A percentile compares a stretch with the other conserved stretches of the same genome.
phyloP scores from a whole-genome alignment of 148 eudicot species.

The Vaccinium macrocarpon region DNA sequence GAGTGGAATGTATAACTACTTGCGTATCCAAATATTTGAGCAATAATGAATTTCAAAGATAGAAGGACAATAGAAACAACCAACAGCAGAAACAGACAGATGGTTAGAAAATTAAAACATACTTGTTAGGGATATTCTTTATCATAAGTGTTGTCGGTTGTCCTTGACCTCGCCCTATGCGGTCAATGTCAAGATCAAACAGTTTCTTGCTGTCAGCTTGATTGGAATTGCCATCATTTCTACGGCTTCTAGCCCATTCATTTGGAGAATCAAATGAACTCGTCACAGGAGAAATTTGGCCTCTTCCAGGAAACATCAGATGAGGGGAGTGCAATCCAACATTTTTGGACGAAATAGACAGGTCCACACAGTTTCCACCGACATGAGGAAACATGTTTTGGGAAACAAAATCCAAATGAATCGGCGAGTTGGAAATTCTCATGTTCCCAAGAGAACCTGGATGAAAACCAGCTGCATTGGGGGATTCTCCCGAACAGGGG shows the following conservation, averaged over 20 bases:
- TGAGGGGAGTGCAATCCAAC: slow-evolving; percentile 51
- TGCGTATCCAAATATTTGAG: background rate
- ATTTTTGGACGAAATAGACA: slow-evolving; percentile 57
- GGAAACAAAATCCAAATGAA: slow-evolving; percentile 54
- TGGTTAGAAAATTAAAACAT: slow-evolving; percentile 28
- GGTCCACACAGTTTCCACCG: slow-evolving; percentile 60
- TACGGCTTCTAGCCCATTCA: slow-evolving; percentile 59
- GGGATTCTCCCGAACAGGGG: slow-evolving; percentile 51
- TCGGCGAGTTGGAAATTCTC: slow-evolving; percentile 58
- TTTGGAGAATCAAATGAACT: slow-evolving; percentile 57
- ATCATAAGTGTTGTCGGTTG: slow-evolving; percentile 87
- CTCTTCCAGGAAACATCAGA: slow-evolving; percentile 59
- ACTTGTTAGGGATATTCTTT: slow-evolving; percentile 97
- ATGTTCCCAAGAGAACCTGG: slow-evolving; percentile 62
- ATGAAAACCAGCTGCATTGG: slow-evolving; percentile 54
- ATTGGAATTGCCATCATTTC: slow-evolving; percentile 52
- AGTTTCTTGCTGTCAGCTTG: slow-evolving; percentile 74
- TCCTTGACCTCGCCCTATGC: slow-evolving; percentile 78
- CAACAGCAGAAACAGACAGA: slow-evolving; percentile 3
- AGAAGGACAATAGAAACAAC: background rate
- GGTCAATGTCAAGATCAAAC: slow-evolving; percentile 79
- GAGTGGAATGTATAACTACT: background rate
- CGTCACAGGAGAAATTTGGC: slow-evolving; percentile 55
- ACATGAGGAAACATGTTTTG: slow-evolving; percentile 49
- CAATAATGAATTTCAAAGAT: background rate